Conservation (phyloP, 345 rosid genomes). For the Hibiscus mutabilis region DNA sequence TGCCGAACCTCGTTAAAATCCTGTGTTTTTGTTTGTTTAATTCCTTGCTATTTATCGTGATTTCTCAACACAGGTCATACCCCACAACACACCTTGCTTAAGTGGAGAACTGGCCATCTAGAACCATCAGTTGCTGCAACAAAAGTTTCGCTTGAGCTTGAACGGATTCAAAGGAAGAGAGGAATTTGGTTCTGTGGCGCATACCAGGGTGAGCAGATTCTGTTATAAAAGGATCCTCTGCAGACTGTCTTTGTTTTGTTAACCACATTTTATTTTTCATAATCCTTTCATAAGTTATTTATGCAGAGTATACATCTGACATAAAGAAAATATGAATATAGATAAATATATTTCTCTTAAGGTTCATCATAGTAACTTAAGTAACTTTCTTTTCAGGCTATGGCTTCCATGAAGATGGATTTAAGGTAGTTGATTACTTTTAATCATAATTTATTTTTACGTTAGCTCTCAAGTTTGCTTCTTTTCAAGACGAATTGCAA, state of each 20-base stretch:
- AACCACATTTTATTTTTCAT: conserved; percentile 1
- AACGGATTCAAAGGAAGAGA: background rate
- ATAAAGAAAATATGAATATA: background rate
- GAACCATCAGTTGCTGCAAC: conserved; percentile 82
- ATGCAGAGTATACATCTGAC: background rate
- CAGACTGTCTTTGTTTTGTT: conserved; percentile 13
- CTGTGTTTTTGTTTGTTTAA: no score
- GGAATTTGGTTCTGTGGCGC: background rate
- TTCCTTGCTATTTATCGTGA: no score
- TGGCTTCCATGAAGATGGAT: conserved; percentile 93
- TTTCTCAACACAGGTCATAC: conserved; percentile 55
- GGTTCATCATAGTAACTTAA: conserved; percentile 1
- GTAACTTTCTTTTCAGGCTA: conserved; percentile 46
- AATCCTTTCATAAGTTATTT: background rate
- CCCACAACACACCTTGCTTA: conserved; percentile 54
- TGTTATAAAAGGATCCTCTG: background rate
- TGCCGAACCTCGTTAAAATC: no score
- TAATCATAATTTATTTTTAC: background rate
- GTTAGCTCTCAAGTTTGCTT: background rate
- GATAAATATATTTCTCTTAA: background rate
- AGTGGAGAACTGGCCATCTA: conserved; percentile 85
- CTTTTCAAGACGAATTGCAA: no score
- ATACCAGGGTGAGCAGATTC: background rate
- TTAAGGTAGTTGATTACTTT: conserved; percentile 40
- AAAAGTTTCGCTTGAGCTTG: conserved; percentile 52